Percentiles rank a stretch among this genome's conserved stretches.
phyloP scores from a whole-genome alignment of 169 alveolate species.

The Cryptosporidium xiaoi region DNA sequence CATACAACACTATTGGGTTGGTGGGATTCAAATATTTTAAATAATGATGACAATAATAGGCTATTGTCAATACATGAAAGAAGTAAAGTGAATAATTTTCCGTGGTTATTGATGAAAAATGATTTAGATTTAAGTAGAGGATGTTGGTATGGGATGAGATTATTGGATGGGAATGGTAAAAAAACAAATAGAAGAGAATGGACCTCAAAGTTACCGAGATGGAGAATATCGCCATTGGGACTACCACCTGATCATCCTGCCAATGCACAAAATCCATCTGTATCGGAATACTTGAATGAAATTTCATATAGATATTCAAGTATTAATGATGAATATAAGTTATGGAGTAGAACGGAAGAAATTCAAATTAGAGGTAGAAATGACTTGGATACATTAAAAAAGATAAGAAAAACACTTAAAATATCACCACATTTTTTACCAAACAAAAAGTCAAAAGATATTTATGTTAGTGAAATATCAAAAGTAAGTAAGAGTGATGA shows the following conservation, averaged over 20 bases:
- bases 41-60: neutral
- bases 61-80: slow-evolving; percentile 54
- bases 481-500: slow-evolving; percentile 13
- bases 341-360: slow-evolving; percentile 27
- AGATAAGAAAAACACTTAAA: slow-evolving; percentile 19
- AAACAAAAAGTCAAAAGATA: slow-evolving; percentile 21
- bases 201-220: slow-evolving; percentile 69
- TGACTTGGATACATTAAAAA: slow-evolving; percentile 5
- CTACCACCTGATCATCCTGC: slow-evolving; percentile 68
- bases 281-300: slow-evolving; percentile 55
- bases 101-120: slow-evolving; percentile 45
- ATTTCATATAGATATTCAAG: slow-evolving; percentile 30
- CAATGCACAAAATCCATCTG: slow-evolving; percentile 63
- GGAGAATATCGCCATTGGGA: slow-evolving; percentile 73
- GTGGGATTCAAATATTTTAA: slow-evolving; percentile 47
- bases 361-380: neutral
- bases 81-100: slow-evolving; percentile 6
- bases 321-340: neutral
- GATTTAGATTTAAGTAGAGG: slow-evolving; percentile 54
- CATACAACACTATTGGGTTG: slow-evolving; percentile 70
- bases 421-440: slow-evolving; percentile 53
- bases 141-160: slow-evolving; percentile 73
- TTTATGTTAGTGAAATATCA: slow-evolving; percentile 26
- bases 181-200: slow-evolving; percentile 60
- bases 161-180: slow-evolving; percentile 54